Evolutionary conservation across 148 eudicot species (phyloP), one percentile per base, ranked within the genome.

Genomic region (Linanthus parryae): DNA sequence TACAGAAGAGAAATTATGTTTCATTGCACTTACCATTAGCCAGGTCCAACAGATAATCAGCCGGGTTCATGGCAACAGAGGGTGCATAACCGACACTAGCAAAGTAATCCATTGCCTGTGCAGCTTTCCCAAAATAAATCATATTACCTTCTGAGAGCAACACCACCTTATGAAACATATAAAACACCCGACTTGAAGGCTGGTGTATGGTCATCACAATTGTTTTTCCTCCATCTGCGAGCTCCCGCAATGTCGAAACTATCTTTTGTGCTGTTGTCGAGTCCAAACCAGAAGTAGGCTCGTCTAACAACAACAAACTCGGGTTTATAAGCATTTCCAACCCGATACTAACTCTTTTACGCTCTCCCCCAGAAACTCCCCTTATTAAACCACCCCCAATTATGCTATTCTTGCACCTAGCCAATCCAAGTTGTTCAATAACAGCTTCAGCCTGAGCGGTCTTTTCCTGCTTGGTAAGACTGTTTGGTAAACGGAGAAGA

Each of bases 341-440:
- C 7, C 49, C 49, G 13, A 44, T 22, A 12, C 49, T 44, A 26
- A 44, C 49, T 44, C 49, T 44, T 22, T 44, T 44, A 44, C 49
- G 49, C 27, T 44, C 49, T 21, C 49, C 49, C 2, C 49, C 49
- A 13, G 49, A 44, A 4, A 44, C 28, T 21, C 49, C 49, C 28
- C 49, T 21, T 12, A 44, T 21, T 5, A 44, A 21, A 21, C 27
- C 8, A 26, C 49, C 49, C 21, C 49, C 49, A 8, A 44, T 21
- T 21, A 44, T 44, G 13, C 49, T 21, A 44, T 44, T 29, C 26
- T 44, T 44, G 28, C 49, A 44, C 49, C 13, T 44, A 8, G 9
- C 2, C 28, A 44, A 44, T 8, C 49, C 28, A 2, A 44, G 26
- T 44, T 44, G 49, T 1, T 26, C 21, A 44, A 44, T 22, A 7